Evolutionary conservation across 1,284 basidiomycete species (phyloP), one percentile per base, ranked within the genome.

Genomic region (Tilletia indica): DNA sequence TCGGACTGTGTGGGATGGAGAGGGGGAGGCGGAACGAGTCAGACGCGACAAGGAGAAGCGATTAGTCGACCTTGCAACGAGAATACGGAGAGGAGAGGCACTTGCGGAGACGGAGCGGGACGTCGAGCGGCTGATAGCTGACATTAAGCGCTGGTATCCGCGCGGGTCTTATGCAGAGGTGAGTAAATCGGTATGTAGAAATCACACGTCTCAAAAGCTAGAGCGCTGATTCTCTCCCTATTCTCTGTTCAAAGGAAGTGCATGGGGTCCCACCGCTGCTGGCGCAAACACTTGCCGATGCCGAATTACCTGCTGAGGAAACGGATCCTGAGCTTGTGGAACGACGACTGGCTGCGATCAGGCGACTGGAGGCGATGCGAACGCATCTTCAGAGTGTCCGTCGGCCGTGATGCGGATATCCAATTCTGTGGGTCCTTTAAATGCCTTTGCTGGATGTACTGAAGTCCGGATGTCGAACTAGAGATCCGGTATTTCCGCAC

Each of bases 251-350:
- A 39, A 25, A 64, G 61, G 61, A 64, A 34, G 61, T 64, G 14
- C 61, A 64, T 34, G 61, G 61, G 16, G n/a, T 64, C 12, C 61
- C 61, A 2, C 61, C 61, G 14, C 36, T 64, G 16, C 61, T 64
- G 61, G 61, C 61, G 16, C 61, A 64, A 38, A 64, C 61, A 3
- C 61, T 64, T 11, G 61, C 61, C 31, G 61, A 64, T 42, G 61
- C 61, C 61, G 36, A 64, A 38, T 14, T 64, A 38, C 61, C 61
- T 4, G 61, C 61, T 14, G 61, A 64, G 34, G 61, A 64, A 16
- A 39, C 61, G 6, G 61, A 64, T 21, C 61, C 61, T 16, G 61
- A 64, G 36, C 61, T 64, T 25, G 36, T 64, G 12, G 61, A 64
- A 34, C 31, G 61, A 16, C 31, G 61, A 16, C 36, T 64, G 61